These are phyloP conservation scores for Coprinopsis sp. DNA, from an alignment of 768 basidiomycete species.

Conservation along the genomic window DNA sequence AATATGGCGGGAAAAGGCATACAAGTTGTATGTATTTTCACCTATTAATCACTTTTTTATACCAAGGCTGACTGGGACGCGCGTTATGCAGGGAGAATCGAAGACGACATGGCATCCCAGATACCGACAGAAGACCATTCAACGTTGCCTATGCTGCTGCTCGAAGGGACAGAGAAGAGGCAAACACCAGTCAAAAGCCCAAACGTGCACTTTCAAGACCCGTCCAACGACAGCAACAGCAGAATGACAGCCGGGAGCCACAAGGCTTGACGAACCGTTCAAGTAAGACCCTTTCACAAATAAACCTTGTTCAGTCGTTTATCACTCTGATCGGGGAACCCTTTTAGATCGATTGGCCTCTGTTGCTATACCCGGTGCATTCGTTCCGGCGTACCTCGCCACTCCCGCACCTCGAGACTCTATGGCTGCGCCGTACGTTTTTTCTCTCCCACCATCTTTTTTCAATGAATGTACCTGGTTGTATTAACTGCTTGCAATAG, in stretches of 20 bases:
- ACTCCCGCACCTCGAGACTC: not conserved
- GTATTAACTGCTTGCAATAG: not conserved
- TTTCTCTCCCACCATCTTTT: not conserved
- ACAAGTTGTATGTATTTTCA: slow-evolving; percentile 51
- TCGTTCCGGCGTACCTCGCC: not conserved
- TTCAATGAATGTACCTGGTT: not conserved
- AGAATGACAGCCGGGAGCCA: slow-evolving; percentile 32
- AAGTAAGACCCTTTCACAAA: slow-evolving; percentile 36
- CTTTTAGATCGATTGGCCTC: slow-evolving; percentile 8
- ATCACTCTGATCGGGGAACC: not conserved
- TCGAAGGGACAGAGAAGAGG: slow-evolving; percentile 52
- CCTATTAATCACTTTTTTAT: not conserved
- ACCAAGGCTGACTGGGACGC: slow-evolving; percentile 13
- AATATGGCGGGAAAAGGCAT: slow-evolving; percentile 57
- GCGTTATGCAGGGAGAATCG: slow-evolving; percentile 53
- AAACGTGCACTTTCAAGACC: not conserved
- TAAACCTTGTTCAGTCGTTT: not conserved
- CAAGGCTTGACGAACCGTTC: slow-evolving; percentile 41
- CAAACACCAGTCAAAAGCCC: slow-evolving; percentile 7
- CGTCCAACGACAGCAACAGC: slow-evolving; percentile 10
- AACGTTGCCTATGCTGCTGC: slow-evolving; percentile 81
- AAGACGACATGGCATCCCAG: slow-evolving; percentile 77
- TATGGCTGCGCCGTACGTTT: not conserved
- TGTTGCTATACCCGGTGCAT: slow-evolving; percentile 7
- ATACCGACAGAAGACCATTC: slow-evolving; percentile 77